phyloP scores from a whole-genome alignment of 805 yeast genomes.

The Ogataea pini region DNA sequence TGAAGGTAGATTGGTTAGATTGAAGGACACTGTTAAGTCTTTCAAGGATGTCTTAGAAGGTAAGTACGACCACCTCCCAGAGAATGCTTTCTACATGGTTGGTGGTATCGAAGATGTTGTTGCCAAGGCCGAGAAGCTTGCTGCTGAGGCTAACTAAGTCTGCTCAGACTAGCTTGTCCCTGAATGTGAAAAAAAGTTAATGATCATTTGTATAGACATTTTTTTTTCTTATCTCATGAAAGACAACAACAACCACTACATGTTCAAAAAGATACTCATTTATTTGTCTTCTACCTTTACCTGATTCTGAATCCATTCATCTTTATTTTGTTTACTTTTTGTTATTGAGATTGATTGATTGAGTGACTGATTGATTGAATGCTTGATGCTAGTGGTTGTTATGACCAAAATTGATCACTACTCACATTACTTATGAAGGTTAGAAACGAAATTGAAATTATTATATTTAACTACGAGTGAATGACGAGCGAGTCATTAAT shows the following conservation, averaged over 20 bases:
- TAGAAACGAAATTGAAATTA: conserved; percentile 15
- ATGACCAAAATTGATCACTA: conserved; percentile 6
- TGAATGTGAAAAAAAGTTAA: conserved; percentile 11
- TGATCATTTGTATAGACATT: conserved; percentile 21
- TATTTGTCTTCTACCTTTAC: conserved; percentile 14
- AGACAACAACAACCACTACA: conserved; percentile 15
- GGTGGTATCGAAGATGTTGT: conserved; percentile 99
- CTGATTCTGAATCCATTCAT: conserved; percentile 21
- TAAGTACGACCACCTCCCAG: conserved; percentile 98
- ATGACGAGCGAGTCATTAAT: neutral
- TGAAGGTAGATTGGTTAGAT: conserved; percentile 95
- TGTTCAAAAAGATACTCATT: conserved; percentile 14
- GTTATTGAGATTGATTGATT: conserved; percentile 10
- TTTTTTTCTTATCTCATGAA: conserved; percentile 19
- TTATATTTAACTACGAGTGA: neutral
- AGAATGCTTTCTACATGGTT: conserved; percentile 99
- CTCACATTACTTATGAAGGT: conserved; percentile 13
- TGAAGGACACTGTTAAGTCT: conserved; percentile 90
- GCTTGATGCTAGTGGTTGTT: conserved; percentile 11
- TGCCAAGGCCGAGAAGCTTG: conserved; percentile 98
- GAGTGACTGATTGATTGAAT: conserved; percentile 6
- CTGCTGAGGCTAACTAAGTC: conserved; percentile 78
- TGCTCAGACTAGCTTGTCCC: neutral
- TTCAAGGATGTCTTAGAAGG: conserved; percentile 98
- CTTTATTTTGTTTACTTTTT: conserved; percentile 13